These are phyloP conservation scores for Saccharomyces pastorianus DNA, from an alignment of 1,139 yeast genomes.

Conservation along the genomic window DNA sequence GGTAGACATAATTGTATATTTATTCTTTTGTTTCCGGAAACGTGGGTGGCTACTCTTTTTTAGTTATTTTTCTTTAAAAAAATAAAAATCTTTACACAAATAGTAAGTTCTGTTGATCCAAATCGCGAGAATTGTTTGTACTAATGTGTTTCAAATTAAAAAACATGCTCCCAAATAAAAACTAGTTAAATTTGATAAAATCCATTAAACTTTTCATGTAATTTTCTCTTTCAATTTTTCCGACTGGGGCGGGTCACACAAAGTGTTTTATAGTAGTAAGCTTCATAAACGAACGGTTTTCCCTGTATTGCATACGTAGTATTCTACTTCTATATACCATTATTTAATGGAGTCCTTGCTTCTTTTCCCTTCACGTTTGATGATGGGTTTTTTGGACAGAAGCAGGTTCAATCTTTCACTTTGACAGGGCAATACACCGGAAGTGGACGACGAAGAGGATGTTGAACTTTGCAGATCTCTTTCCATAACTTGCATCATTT, in stretches of 20 bases:
- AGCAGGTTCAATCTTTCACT: slow-evolving; percentile 52
- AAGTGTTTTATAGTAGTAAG: background rate
- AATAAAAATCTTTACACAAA: background rate
- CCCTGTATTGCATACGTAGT: background rate
- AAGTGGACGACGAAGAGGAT: slow-evolving; percentile 1
- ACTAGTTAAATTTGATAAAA: background rate
- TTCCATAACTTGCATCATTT: slow-evolving; percentile 63
- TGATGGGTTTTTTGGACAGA: slow-evolving; percentile 50
- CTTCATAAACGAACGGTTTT: background rate
- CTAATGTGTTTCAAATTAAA: background rate
- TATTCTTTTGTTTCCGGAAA: background rate
- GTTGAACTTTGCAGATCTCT: slow-evolving; percentile 4
- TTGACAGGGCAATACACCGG: slow-evolving; percentile 22
- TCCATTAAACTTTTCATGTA: background rate
- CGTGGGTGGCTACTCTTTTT: background rate
- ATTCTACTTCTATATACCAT: background rate
- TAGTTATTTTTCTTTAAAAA: background rate
- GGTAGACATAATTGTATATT: slow-evolving; percentile 10
- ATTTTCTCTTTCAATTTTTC: background rate
- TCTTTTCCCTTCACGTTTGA: slow-evolving; percentile 52
- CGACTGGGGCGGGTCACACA: background rate
- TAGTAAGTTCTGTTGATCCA: background rate
- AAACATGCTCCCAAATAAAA: background rate
- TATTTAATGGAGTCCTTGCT: slow-evolving; percentile 22
- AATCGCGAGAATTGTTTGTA: background rate